Evolutionary conservation across 1,284 basidiomycete species (phyloP).

Genomic region (Thecaphora thlaspeos): DNA sequence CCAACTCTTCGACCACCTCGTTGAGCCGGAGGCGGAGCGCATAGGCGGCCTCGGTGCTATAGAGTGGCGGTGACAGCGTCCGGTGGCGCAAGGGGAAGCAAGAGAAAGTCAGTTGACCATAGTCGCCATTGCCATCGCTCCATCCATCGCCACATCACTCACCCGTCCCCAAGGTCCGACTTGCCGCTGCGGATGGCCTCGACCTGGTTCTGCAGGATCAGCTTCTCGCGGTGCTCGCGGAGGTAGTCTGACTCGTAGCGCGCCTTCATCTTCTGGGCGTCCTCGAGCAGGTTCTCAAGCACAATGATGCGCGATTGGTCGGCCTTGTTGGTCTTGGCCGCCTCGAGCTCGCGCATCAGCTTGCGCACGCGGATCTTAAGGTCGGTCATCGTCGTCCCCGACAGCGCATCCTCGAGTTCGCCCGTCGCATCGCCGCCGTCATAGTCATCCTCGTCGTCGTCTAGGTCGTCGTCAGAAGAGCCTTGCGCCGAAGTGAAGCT

Average conservation of each 20-base stretch:
- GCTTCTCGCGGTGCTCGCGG: slow-evolving; percentile 75
- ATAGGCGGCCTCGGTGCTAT: slow-evolving; percentile 77
- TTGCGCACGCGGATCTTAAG: slow-evolving; percentile 80
- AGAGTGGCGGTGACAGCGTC: slow-evolving; percentile 1
- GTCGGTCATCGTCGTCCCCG: slow-evolving; percentile 78
- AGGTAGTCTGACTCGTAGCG: slow-evolving; percentile 88
- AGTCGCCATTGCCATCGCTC: too few species aligned
- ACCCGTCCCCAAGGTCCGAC: slow-evolving; percentile 70
- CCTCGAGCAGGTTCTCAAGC: slow-evolving; percentile 83
- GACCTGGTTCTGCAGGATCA: slow-evolving; percentile 75
- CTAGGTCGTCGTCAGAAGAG: slow-evolving; percentile 8
- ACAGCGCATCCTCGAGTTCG: slow-evolving; percentile 80
- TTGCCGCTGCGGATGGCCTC: slow-evolving; percentile 86
- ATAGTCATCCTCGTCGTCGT: slow-evolving; percentile 17
- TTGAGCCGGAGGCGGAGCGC: slow-evolving; percentile 82
- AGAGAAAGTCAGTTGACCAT: too few species aligned
- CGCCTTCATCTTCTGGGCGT: slow-evolving; percentile 82
- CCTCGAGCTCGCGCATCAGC: slow-evolving; percentile 77
- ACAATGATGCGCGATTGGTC: slow-evolving; percentile 75
- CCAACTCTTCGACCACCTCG: slow-evolving; percentile 80
- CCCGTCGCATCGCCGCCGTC: slow-evolving; percentile 66
- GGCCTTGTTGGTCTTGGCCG: slow-evolving; percentile 70
- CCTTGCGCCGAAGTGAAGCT: slow-evolving; percentile 7
- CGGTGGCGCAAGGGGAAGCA: too few species aligned
- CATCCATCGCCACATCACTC: neutral